phyloP scores from a whole-genome alignment of 306 rosid genomes.

The Coriaria nepalensis region DNA sequence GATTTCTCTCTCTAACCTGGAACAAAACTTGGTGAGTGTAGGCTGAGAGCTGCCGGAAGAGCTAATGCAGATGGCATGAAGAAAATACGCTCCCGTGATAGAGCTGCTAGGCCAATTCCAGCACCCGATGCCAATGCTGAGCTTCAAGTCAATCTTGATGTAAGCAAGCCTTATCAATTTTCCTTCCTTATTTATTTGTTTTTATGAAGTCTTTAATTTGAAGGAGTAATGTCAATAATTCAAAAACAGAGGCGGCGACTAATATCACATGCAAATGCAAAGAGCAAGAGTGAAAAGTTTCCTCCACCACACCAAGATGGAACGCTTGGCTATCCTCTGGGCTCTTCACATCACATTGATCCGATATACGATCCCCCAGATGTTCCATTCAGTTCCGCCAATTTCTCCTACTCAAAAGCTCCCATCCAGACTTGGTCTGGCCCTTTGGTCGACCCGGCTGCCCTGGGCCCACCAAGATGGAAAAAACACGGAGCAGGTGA shows the following conservation, averaged over 20 bases:
- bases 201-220: neutral
- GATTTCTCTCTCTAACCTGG: constrained; percentile 12
- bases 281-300: constrained; percentile 98
- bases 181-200: constrained; percentile 2
- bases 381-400: constrained; percentile 78
- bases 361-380: constrained; percentile 80
- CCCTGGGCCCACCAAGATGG: constrained; percentile 55
- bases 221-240: neutral
- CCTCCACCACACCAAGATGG: constrained; percentile 99
- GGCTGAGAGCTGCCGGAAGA: constrained; percentile 84
- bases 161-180: constrained; percentile 26
- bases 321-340: constrained; percentile 75
- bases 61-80: constrained; percentile 64
- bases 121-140: constrained; percentile 94
- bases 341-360: constrained; percentile 83
- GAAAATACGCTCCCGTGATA: constrained; percentile 75
- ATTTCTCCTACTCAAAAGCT: constrained; percentile 63
- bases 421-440: constrained; percentile 93
- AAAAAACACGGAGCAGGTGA: constrained; percentile 62
- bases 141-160: constrained; percentile 88
- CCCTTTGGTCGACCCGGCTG: constrained; percentile 62
- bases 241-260: constrained; percentile 67
- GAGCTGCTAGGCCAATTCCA: constrained; percentile 63
- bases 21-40: constrained; percentile 27
- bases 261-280: constrained; percentile 87